A percentile compares a stretch with the other conserved stretches of the same genome.
phyloP scores from a whole-genome alignment of 1,284 basidiomycete species.

The Blastosporella zonata region DNA sequence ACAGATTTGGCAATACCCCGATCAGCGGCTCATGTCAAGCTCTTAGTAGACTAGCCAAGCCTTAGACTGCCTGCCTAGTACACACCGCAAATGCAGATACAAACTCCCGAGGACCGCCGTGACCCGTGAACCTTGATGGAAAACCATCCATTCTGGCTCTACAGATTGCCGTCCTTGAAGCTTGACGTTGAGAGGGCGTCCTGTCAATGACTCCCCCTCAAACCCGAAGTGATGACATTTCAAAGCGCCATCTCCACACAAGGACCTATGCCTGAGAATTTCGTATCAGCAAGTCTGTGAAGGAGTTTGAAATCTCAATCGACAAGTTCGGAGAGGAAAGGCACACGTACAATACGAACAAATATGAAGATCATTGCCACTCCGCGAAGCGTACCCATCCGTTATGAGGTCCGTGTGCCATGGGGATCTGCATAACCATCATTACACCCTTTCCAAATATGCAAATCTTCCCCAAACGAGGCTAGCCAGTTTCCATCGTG shows the following conservation, averaged over 20 bases:
- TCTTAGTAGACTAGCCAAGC: too few relatives aligned
- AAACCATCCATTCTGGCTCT: slow-evolving; percentile 2
- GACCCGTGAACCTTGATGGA: slow-evolving; percentile 1
- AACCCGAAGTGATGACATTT: slow-evolving; percentile 3
- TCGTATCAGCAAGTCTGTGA: too few relatives aligned
- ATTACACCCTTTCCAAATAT: slow-evolving; percentile 13
- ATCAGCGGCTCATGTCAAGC: too few relatives aligned
- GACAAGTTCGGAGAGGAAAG: not conserved
- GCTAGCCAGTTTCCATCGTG: slow-evolving; percentile 1
- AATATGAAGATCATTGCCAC: not conserved
- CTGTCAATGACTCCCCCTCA: slow-evolving; percentile 4
- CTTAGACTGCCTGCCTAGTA: too few relatives aligned
- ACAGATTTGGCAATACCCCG: slow-evolving; percentile 21
- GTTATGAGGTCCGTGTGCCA: slow-evolving; percentile 9
- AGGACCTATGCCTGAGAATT: not conserved
- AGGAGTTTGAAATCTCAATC: too few relatives aligned
- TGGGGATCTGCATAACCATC: slow-evolving; percentile 17
- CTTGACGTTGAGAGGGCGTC: not conserved
- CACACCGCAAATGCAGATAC: slow-evolving; percentile 6
- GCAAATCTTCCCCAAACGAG: slow-evolving; percentile 17
- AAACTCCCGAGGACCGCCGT: slow-evolving; percentile 18
- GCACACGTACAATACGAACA: not conserved
- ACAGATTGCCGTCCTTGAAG: slow-evolving; percentile 15
- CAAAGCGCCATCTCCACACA: not conserved
- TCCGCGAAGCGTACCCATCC: too few relatives aligned